Percentiles rank a stretch among this genome's conserved stretches.
Evolutionary conservation across 169 alveolate species (phyloP).

Genomic region (Plasmodium coatneyi): DNA sequence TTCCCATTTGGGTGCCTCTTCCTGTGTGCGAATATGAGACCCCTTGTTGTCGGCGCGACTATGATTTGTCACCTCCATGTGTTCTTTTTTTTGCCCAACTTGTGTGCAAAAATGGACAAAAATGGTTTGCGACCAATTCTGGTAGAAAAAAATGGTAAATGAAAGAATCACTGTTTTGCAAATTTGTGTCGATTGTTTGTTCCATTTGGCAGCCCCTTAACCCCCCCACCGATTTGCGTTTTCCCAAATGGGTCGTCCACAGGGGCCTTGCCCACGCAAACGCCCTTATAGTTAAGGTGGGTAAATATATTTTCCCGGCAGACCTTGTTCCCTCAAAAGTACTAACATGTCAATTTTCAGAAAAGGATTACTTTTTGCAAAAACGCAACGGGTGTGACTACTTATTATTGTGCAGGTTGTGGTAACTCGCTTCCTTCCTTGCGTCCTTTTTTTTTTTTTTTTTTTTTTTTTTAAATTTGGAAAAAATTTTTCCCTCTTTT

Average conservation of each 20-base stretch:
- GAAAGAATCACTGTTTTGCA: not conserved
- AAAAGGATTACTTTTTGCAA: not conserved
- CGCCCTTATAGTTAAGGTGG: not conserved
- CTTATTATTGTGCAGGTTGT: not conserved
- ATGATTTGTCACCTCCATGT: not conserved
- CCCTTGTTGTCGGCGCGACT: not conserved
- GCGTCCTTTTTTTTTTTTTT: too few relatives aligned
- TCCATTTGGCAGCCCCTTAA: not conserved
- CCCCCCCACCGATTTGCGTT: not conserved
- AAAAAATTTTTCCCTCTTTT: not conserved
- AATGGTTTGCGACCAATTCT: not conserved
- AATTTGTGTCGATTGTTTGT: not conserved
- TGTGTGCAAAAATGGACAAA: not conserved
- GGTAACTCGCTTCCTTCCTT: not conserved
- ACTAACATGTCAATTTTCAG: not conserved
- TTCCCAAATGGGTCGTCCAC: not conserved
- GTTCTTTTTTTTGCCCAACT: not conserved
- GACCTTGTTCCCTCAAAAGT: not conserved
- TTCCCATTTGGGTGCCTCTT: not conserved
- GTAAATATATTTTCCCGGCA: not conserved
- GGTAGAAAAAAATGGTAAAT: not conserved
- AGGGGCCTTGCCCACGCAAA: not conserved
- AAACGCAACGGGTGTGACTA: not conserved
- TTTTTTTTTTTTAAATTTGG: not conserved
- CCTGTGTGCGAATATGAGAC: not conserved